Evolutionary conservation across 176 grass and related monocot genomes (phyloP), one percentile per base, ranked within the genome.

Genomic region (Poa annua): DNA sequence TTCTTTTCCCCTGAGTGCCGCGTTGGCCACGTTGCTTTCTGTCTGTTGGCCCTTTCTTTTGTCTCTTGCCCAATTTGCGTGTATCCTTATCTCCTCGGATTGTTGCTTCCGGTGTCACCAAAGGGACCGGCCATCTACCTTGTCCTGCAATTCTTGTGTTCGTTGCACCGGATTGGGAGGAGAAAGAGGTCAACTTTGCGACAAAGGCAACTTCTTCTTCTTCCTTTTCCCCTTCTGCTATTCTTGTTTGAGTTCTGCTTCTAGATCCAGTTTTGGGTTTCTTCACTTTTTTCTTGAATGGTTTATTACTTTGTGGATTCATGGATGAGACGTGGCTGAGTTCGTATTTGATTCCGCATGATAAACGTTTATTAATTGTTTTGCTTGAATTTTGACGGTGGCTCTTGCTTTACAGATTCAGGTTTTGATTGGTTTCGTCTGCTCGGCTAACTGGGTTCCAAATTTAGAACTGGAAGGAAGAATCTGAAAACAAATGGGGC

Each of bases 401-500:
- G 4, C 60, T 50, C 32, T 78, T 60, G 82, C 6, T 66, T 74
- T 91, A 47, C 83, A 86, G 83, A 48, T 85, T 81, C 63, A 54
- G 71, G 19, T 89, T 52, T 70, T 71, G 34, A 83, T 77, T 82
- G 54, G 45, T 71, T 48, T 72, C 35, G 33, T 44, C 80, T 68
- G 59, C 36, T 42, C 33, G 33, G 60, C 59, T 44, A 25, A 71
- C 35, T 44, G 77, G 59, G 25, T 48, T 83, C 36, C 75, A 67
- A 66, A 38, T 42, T 69, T 70, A 49, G 35, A 81, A 61, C 78
- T 82, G 45, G n/a, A 82, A 86, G 36, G 35, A 61, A 57, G 21
- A 73, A 55, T 80, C 80, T 92, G 87, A 81, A 11, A 17, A 81
- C 65, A 78, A 20, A 97, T 97, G 94, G 94, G 94, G 6, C 89